Evolutionary conservation across 805 yeast species (phyloP).

Genomic region (Candida anglica): DNA sequence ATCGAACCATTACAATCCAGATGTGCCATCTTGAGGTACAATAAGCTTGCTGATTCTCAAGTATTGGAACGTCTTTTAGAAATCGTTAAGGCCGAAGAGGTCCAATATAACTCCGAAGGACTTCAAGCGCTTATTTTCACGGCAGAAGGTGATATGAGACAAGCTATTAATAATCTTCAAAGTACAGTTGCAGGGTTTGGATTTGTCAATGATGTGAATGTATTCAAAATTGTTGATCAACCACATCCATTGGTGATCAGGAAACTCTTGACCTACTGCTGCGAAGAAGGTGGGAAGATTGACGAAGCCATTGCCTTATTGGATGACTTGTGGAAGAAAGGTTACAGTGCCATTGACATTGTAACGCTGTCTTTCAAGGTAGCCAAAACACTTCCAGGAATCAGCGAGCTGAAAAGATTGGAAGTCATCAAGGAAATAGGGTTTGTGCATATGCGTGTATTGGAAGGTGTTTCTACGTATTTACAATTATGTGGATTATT

Average conservation of each 20-base stretch:
- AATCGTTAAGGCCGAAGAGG: constrained; percentile 63
- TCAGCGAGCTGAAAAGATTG: constrained; percentile 65
- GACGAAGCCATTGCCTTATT: constrained; percentile 66
- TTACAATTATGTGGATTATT: constrained; percentile 82
- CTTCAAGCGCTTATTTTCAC: constrained; percentile 89
- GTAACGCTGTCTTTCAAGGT: constrained; percentile 89
- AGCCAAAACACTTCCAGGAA: constrained; percentile 65
- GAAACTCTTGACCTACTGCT: constrained; percentile 48
- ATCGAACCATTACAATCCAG: constrained; percentile 96
- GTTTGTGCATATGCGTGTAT: constrained; percentile 81
- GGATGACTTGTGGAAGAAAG: constrained; percentile 76
- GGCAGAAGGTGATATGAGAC: constrained; percentile 99
- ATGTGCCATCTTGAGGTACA: constrained; percentile 89
- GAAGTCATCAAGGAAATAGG: constrained; percentile 86
- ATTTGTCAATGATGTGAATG: constrained; percentile 86
- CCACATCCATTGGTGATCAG: constrained; percentile 90
- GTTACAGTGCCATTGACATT: constrained; percentile 90
- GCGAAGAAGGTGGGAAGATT: constrained; percentile 31
- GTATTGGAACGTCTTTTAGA: constrained; percentile 73
- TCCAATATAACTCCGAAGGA: constrained; percentile 84
- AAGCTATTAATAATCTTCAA: constrained; percentile 91
- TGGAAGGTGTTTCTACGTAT: constrained; percentile 89
- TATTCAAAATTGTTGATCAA: constrained; percentile 90
- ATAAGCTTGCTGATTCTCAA: constrained; percentile 78
- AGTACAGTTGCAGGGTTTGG: constrained; percentile 93